These are phyloP conservation scores for Whalleya microplaca DNA, from an alignment of 2,329 filamentous ascomycete species.

Conservation along the genomic window DNA sequence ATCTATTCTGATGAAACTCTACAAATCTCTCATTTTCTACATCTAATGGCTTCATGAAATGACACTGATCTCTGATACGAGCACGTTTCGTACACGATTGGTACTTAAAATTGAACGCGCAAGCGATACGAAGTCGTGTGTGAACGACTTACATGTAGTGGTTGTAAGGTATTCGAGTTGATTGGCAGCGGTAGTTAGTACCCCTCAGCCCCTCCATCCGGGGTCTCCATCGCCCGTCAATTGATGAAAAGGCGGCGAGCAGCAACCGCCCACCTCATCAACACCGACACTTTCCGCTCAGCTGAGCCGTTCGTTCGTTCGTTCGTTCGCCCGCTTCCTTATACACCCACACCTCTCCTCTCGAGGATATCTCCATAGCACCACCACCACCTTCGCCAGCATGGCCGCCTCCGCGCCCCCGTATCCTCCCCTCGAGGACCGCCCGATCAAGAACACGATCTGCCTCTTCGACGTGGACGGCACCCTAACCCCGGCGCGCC, in stretches of 20 bases:
- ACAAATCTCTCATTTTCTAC: no score
- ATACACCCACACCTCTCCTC: not conserved
- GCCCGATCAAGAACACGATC: constrained; percentile 90
- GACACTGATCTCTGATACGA: not conserved
- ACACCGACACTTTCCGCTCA: constrained; percentile 2
- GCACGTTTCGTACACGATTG: not conserved
- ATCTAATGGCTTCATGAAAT: not conserved
- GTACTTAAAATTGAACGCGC: not conserved
- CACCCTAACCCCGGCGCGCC: constrained; percentile 82
- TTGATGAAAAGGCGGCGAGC: constrained; percentile 2
- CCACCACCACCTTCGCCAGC: constrained; percentile 12
- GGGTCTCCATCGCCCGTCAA: constrained; percentile 7
- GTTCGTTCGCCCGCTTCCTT: not conserved
- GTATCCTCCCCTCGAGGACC: constrained; percentile 78
- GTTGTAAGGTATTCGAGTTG: no score
- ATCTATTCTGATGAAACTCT: no score
- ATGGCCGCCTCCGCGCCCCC: constrained; percentile 47
- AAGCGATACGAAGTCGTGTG: not conserved
- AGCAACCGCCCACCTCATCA: no score
- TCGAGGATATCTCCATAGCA: not conserved
- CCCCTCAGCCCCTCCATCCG: constrained; percentile 17
- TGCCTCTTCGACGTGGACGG: constrained; percentile 95
- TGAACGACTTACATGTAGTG: no score
- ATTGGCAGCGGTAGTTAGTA: not conserved
- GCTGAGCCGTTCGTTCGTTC: not conserved